Percentiles rank a stretch among this genome's conserved stretches.
phyloP scores from a whole-genome alignment of 495 filamentous ascomycete genomes.

The Aspergillus sparsus region DNA sequence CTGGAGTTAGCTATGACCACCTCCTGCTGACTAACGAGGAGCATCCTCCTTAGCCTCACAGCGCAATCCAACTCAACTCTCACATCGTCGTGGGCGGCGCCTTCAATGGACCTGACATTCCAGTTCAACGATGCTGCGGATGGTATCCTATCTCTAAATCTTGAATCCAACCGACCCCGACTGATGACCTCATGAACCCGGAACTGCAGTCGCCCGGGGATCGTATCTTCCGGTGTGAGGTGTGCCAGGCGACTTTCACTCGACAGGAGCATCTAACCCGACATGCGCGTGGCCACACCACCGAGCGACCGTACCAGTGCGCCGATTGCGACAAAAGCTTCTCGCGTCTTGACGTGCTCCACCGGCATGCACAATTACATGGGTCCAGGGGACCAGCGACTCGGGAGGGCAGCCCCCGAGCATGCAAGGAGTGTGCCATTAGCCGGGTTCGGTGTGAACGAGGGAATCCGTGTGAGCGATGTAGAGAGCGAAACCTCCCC shows the following conservation, averaged over 20 bases:
- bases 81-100: too few species aligned
- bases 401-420: background rate
- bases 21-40: too few species aligned
- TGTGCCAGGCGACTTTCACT: conserved; percentile 3
- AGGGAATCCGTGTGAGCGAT: background rate
- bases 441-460: background rate
- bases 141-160: too few species aligned
- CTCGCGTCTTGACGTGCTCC: background rate
- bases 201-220: too few species aligned
- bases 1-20: too few species aligned
- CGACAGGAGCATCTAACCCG: background rate
- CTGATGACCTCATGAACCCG: too few species aligned
- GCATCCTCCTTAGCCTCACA: too few species aligned
- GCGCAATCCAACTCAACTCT: too few species aligned
- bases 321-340: background rate
- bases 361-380: background rate
- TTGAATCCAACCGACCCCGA: too few species aligned
- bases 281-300: background rate
- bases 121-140: too few species aligned
- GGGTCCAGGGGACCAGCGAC: background rate
- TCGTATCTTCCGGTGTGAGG: background rate
- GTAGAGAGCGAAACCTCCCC: background rate
- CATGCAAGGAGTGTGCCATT: background rate
- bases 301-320: background rate
- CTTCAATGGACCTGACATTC: too few species aligned